A percentile compares a stretch with the other conserved stretches of the same genome.
These are phyloP conservation scores for Aspergillus affinis DNA, from an alignment of 495 filamentous ascomycete genomes.

Conservation along the genomic window DNA sequence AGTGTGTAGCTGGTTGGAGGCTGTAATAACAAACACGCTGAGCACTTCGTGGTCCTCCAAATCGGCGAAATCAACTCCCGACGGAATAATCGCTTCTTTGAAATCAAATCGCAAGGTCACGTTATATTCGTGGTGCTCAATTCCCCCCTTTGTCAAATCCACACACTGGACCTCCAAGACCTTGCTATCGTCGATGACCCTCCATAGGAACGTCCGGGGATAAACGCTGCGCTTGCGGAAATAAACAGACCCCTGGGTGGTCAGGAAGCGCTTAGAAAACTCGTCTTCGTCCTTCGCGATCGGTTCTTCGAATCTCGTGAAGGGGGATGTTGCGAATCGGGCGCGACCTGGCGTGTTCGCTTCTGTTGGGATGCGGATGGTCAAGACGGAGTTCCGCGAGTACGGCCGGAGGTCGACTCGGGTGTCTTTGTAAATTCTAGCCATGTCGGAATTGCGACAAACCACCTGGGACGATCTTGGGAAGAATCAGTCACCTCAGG, in stretches of 20 bases:
- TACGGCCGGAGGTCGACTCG: conserved; percentile 77
- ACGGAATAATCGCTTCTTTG: conserved; percentile 64
- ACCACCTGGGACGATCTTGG: conserved; percentile 23
- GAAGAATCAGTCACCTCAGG: conserved; percentile 28
- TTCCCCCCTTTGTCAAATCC: conserved; percentile 72
- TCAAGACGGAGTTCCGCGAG: conserved; percentile 64
- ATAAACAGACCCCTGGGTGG: conserved; percentile 79
- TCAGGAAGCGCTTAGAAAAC: conserved; percentile 69
- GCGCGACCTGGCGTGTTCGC: conserved; percentile 40
- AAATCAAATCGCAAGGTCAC: conserved; percentile 77
- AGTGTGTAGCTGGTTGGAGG: conserved; percentile 73
- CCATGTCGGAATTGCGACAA: conserved; percentile 38
- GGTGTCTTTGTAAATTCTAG: conserved; percentile 78
- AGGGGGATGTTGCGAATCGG: conserved; percentile 45
- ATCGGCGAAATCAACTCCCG: conserved; percentile 80
- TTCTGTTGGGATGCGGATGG: conserved; percentile 68
- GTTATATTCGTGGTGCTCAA: conserved; percentile 62
- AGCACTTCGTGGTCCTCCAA: conserved; percentile 73
- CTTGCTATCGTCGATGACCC: conserved; percentile 76
- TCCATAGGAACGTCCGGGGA: conserved; percentile 86
- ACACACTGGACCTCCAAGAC: conserved; percentile 79
- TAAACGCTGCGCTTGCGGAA: conserved; percentile 71
- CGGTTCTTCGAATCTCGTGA: conserved; percentile 32
- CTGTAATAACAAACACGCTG: conserved; percentile 78
- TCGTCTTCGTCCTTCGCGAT: conserved; percentile 68